phyloP scores from a whole-genome alignment of 2,329 filamentous ascomycete species.

The Didymella segeticola region DNA sequence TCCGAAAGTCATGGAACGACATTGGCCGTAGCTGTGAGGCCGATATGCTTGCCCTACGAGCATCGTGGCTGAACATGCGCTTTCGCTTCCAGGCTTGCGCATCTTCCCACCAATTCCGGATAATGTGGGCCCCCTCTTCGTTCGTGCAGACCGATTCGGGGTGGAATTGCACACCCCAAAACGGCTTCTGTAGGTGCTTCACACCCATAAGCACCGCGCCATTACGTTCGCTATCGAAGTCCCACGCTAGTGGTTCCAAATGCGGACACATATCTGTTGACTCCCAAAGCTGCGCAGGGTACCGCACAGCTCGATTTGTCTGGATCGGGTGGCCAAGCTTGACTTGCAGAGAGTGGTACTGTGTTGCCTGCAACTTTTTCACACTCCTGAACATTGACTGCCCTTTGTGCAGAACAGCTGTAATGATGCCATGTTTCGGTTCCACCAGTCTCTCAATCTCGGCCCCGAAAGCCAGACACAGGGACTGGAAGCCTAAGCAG shows the following conservation, averaged over 20 bases:
- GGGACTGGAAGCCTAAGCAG: constrained; percentile 86
- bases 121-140: constrained; percentile 65
- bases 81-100: constrained; percentile 62
- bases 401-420: constrained; percentile 66
- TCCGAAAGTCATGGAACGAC: constrained; percentile 27
- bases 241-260: constrained; percentile 58
- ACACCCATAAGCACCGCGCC: constrained; percentile 77
- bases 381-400: constrained; percentile 71
- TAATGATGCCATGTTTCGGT: constrained; percentile 83
- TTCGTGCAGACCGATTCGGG: constrained; percentile 89
- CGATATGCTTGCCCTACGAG: constrained; percentile 16
- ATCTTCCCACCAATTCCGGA: constrained; percentile 77
- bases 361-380: constrained; percentile 69
- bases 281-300: constrained; percentile 51
- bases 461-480: constrained; percentile 73
- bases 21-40: constrained; percentile 23
- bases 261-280: constrained; percentile 45
- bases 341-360: constrained; percentile 73
- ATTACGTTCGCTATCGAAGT: constrained; percentile 54
- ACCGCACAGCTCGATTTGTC: constrained; percentile 38
- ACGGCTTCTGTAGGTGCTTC: constrained; percentile 71
- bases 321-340: constrained; percentile 47
- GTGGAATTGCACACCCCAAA: constrained; percentile 90
- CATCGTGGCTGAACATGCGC: constrained; percentile 20
- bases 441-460: constrained; percentile 69